These are phyloP conservation scores for Cladorrhinum samala DNA, from an alignment of 495 filamentous ascomycete genomes.

Conservation along the genomic window DNA sequence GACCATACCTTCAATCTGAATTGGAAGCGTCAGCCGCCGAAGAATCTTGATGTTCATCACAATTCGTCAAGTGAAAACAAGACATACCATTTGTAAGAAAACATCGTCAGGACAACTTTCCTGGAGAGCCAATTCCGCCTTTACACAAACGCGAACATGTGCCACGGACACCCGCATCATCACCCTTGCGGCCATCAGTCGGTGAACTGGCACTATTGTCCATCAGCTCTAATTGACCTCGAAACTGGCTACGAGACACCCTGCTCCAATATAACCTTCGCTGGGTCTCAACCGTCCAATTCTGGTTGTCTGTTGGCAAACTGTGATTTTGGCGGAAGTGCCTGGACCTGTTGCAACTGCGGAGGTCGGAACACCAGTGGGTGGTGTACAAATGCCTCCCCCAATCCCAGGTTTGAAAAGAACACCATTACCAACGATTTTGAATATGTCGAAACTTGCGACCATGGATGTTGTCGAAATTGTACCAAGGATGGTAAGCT, in stretches of 20 bases:
- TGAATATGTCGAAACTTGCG: slow-evolving; percentile 35
- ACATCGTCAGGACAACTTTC: not conserved
- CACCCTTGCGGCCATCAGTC: slow-evolving; percentile 40
- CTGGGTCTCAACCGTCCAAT: slow-evolving; percentile 31
- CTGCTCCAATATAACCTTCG: slow-evolving; percentile 35
- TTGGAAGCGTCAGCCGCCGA: not conserved
- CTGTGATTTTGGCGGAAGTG: slow-evolving; percentile 34
- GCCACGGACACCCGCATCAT: slow-evolving; percentile 38
- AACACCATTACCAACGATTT: slow-evolving; percentile 29
- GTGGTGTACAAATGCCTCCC: slow-evolving; percentile 29
- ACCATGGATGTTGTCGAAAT: slow-evolving; percentile 37
- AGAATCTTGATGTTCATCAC: too few species aligned
- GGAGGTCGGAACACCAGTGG: slow-evolving; percentile 35
- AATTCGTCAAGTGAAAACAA: not conserved
- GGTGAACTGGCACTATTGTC: slow-evolving; percentile 40
- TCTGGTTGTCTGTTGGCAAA: slow-evolving; percentile 33
- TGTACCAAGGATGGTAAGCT: slow-evolving; percentile 33
- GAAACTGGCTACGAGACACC: slow-evolving; percentile 36
- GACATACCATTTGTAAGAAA: not conserved
- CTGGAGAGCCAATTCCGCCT: not conserved
- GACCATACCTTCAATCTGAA: not conserved
- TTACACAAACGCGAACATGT: slow-evolving; percentile 25
- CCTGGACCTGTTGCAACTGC: slow-evolving; percentile 40
- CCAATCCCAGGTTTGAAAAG: slow-evolving; percentile 25
- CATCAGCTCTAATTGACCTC: slow-evolving; percentile 34